These are phyloP conservation scores for Cryptomeria japonica DNA, from an alignment of 75 land plant genomes.

Conservation along the genomic window DNA sequence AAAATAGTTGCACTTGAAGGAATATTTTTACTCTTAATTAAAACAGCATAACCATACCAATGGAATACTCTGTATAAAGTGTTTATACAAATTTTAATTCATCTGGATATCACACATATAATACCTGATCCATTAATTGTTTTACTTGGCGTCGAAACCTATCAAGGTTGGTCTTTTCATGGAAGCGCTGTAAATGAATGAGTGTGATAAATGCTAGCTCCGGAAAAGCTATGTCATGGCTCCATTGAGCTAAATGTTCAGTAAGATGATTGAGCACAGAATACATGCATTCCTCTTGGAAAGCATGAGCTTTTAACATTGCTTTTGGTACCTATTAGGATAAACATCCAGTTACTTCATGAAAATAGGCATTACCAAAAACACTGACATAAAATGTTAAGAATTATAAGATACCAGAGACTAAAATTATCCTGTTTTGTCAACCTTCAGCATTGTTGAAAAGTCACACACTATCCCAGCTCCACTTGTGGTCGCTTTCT, in stretches of 20 bases:
- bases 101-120: not conserved
- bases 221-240: slow-evolving; percentile 85
- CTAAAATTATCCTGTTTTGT: not conserved
- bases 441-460: slow-evolving; percentile 66
- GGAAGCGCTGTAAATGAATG: slow-evolving; percentile 56
- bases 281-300: slow-evolving; percentile 71
- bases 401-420: not conserved
- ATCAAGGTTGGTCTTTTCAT: slow-evolving; percentile 53
- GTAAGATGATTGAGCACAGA: slow-evolving; percentile 71
- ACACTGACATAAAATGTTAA: not conserved
- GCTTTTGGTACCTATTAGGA: slow-evolving; percentile 67
- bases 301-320: slow-evolving; percentile 58
- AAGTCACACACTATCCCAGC: slow-evolving; percentile 34
- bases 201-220: slow-evolving; percentile 79
- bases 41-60: not conserved
- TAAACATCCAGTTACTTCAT: slow-evolving; percentile 6
- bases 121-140: slow-evolving; percentile 87
- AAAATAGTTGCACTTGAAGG: not conserved
- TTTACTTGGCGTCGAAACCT: slow-evolving; percentile 57
- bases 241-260: slow-evolving; percentile 83
- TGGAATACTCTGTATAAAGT: not conserved
- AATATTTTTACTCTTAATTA: not conserved
- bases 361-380: not conserved
- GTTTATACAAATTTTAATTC: not conserved
- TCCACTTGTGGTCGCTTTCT: slow-evolving; percentile 39